phyloP scores from a whole-genome alignment of 371 early-diverging fungal species.

The Mucor saturninus region DNA sequence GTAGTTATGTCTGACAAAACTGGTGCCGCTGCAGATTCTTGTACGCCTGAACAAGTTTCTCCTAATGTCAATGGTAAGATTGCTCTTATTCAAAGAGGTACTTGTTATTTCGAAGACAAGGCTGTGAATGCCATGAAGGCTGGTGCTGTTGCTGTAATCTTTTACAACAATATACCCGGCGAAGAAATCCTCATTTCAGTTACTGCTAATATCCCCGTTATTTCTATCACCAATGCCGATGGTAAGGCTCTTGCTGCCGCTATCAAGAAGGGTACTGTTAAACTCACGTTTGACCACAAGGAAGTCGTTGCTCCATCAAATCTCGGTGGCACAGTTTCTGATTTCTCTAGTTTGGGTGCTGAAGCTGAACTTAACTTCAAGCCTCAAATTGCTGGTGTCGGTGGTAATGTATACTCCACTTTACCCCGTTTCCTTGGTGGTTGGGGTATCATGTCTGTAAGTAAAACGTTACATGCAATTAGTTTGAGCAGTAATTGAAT shows the following conservation, averaged over 20 bases:
- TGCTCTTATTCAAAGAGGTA: slow-evolving; percentile 56
- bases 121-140: slow-evolving; percentile 43
- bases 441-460: slow-evolving; percentile 42
- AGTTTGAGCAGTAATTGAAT: slow-evolving; percentile 5
- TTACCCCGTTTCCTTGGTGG: slow-evolving; percentile 42
- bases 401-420: slow-evolving; percentile 73
- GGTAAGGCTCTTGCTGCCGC: slow-evolving; percentile 20
- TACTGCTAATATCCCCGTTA: slow-evolving; percentile 21
- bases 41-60: slow-evolving; percentile 20
- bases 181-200: slow-evolving; percentile 28
- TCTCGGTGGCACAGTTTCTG: slow-evolving; percentile 43
- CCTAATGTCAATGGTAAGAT: slow-evolving; percentile 46
- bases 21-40: slow-evolving; percentile 32
- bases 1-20: slow-evolving; percentile 18
- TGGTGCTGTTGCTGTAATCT: slow-evolving; percentile 59
- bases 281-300: slow-evolving; percentile 17
- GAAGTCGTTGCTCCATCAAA: slow-evolving; percentile 18
- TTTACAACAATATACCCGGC: slow-evolving; percentile 45
- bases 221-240: slow-evolving; percentile 26
- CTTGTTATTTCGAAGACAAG: slow-evolving; percentile 58
- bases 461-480: not conserved
- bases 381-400: slow-evolving; percentile 69
- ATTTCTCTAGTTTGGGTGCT: slow-evolving; percentile 49
- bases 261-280: slow-evolving; percentile 22
- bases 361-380: slow-evolving; percentile 39